These are phyloP conservation scores for Aspergillus sp. DNA, from an alignment of 2,329 filamentous ascomycete genomes.

Conservation along the genomic window DNA sequence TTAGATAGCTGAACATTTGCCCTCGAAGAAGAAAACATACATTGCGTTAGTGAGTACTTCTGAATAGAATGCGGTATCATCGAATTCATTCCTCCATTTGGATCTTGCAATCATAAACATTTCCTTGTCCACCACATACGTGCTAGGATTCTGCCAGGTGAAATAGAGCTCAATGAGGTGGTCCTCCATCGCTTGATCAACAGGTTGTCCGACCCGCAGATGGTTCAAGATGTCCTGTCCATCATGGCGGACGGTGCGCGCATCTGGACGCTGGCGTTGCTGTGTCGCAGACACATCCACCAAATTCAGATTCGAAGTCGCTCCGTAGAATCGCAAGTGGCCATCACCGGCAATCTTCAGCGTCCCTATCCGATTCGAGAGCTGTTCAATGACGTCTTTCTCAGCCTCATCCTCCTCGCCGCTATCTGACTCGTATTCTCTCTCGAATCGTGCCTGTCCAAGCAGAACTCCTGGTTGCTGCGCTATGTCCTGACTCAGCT, in stretches of 20 bases:
- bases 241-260: constrained; percentile 33
- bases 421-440: constrained; percentile 27
- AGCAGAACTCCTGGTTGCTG: constrained; percentile 19
- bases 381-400: constrained; percentile 39
- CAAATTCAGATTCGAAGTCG: constrained; percentile 41
- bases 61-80: constrained; percentile 38
- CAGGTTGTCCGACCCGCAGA: constrained; percentile 36
- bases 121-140: constrained; percentile 42
- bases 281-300: constrained; percentile 34
- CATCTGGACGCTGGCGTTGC: constrained; percentile 31
- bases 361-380: constrained; percentile 41
- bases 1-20: background rate
- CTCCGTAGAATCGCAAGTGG: constrained; percentile 41
- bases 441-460: constrained; percentile 14
- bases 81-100: constrained; percentile 32
- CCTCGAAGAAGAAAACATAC: constrained; percentile 13
- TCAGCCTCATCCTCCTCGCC: constrained; percentile 35
- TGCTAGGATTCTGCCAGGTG: constrained; percentile 45
- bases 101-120: constrained; percentile 32
- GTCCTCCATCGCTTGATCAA: constrained; percentile 37
- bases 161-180: constrained; percentile 45
- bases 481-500: constrained; percentile 21
- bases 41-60: constrained; percentile 39
- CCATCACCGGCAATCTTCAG: constrained; percentile 41
- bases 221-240: constrained; percentile 38